Evolutionary conservation across 495 filamentous ascomycete genomes (phyloP), one percentile per base, ranked within the genome.

Genomic region (Podospora sp.): DNA sequence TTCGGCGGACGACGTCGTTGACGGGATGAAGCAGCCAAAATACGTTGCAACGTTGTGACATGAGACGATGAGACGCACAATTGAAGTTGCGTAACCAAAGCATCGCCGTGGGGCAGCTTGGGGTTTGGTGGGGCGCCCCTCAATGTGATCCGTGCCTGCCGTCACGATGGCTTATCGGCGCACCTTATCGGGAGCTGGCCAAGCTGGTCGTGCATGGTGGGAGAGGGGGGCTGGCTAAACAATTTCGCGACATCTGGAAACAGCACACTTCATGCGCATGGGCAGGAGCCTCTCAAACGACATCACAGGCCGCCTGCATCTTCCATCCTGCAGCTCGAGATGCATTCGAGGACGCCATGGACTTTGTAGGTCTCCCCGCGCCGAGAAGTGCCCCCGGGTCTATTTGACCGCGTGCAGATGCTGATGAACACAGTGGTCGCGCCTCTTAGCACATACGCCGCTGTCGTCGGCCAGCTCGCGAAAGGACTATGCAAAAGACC

Each of bases 401-500:
- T 5, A 22, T 33, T 33, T 33, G 56, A 9, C 5, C 26, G 26
- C 6, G 2, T 46, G 40, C 40, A 14, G 12, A 46, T 46, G 14
- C 56, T 55, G 26, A 27, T 33, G 21, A 27, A n/a, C 69, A 46
- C 71, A 96, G 92, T 96, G 91, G 90, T 92, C 91, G 80, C 89
- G 94, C 79, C 86, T 97, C 72, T 88, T 97, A 79, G 93, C 92
- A 76, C 92, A 92, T 74, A 90, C 88, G 69, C 87, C 87, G 72
- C 79, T 87, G 53, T 84, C 87, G 60, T 78, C 85, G 86, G 78
- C 75, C 65, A 71, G 75, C 78, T 77, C 85, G 78, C 71, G 86
- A 78, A 85, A 86, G 77, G 83, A 87, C 69, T 81, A 87, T 55
- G 82, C 88, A 40, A 89, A 89, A 71, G 90, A 92, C 73, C 92